phyloP scores from a whole-genome alignment of 148 eudicot genomes.

The Rhododendron simsii region DNA sequence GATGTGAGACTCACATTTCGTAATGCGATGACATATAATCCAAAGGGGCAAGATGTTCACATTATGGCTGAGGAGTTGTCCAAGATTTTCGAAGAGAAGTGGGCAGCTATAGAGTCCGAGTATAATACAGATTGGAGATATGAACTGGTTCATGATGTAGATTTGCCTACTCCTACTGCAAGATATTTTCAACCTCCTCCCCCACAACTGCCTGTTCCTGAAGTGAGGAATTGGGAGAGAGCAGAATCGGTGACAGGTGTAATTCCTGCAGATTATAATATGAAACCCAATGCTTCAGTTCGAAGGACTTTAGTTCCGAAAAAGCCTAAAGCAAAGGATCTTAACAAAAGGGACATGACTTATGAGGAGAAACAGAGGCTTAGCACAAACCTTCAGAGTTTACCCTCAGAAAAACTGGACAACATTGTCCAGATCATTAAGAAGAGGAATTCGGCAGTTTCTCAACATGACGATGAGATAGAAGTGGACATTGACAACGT shows the following conservation, averaged over 20 bases:
- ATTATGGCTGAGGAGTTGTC: conserved; percentile 26
- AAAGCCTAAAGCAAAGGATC: conserved; percentile 14
- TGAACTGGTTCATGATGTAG: conserved; percentile 49
- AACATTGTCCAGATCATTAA: conserved; percentile 20
- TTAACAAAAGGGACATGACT: conserved; percentile 16
- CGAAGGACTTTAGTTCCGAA: conserved; percentile 2
- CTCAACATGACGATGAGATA: conserved; percentile 21
- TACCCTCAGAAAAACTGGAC: conserved; percentile 20
- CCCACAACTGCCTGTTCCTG: conserved; percentile 28
- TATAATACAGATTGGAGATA: conserved; percentile 25
- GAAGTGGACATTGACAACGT: conserved; percentile 23
- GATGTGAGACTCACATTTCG: conserved; percentile 32
- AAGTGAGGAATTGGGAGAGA: conserved; percentile 43
- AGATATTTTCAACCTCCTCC: conserved; percentile 40
- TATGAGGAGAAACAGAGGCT: conserved; percentile 18
- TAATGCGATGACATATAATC: conserved; percentile 36
- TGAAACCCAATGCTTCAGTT: conserved; percentile 4
- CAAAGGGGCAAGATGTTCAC: conserved; percentile 30
- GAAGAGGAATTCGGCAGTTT: conserved; percentile 12
- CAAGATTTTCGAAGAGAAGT: conserved; percentile 25
- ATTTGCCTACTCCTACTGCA: conserved; percentile 56
- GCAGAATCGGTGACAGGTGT: conserved; percentile 46
- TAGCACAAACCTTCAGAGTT: conserved; percentile 13
- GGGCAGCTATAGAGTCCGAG: conserved; percentile 19
- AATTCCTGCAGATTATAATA: not conserved